Conservation (phyloP, 2,329 filamentous ascomycete species). For the Chrysoporthe puriensis region DNA sequence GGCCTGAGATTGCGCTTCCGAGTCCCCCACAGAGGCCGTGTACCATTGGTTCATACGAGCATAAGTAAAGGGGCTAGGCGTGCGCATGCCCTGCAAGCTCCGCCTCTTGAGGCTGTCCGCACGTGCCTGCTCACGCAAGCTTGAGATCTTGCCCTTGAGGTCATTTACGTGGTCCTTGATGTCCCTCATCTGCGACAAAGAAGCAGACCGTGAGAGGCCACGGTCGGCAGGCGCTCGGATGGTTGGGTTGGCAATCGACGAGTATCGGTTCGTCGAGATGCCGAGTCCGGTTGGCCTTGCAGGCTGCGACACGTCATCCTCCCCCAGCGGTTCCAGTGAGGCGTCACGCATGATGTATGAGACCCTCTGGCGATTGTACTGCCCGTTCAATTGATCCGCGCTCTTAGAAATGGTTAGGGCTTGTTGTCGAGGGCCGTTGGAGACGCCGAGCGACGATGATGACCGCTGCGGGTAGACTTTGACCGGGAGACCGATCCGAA, state of each 20-base stretch:
- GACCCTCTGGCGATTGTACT: conserved; percentile 36
- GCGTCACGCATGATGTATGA: conserved; percentile 45
- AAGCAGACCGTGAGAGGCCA: conserved; percentile 66
- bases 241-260: conserved; percentile 50
- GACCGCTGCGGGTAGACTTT: conserved; percentile 57
- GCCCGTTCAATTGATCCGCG: conserved; percentile 44
- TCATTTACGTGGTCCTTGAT: conserved; percentile 85
- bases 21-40: conserved; percentile 31
- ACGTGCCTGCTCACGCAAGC: conserved; percentile 74
- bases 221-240: conserved; percentile 48
- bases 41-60: conserved; percentile 62
- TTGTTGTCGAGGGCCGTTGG: conserved; percentile 59
- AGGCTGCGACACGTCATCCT: conserved; percentile 49
- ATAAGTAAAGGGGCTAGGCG: conserved; percentile 78
- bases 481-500: conserved; percentile 49
- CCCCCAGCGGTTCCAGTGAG: conserved; percentile 55
- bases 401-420: conserved; percentile 49
- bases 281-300: conserved; percentile 6
- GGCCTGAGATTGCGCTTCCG: conserved; percentile 23
- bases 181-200: conserved; percentile 72
- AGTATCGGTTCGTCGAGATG: conserved; percentile 33
- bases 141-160: conserved; percentile 83
- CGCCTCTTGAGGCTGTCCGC: conserved; percentile 78
- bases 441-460: conserved; percentile 65
- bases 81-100: conserved; percentile 75